Evolutionary conservation across 2,329 filamentous ascomycete genomes (phyloP), one percentile per base, ranked within the genome.

Genomic region (Alternaria atra): DNA sequence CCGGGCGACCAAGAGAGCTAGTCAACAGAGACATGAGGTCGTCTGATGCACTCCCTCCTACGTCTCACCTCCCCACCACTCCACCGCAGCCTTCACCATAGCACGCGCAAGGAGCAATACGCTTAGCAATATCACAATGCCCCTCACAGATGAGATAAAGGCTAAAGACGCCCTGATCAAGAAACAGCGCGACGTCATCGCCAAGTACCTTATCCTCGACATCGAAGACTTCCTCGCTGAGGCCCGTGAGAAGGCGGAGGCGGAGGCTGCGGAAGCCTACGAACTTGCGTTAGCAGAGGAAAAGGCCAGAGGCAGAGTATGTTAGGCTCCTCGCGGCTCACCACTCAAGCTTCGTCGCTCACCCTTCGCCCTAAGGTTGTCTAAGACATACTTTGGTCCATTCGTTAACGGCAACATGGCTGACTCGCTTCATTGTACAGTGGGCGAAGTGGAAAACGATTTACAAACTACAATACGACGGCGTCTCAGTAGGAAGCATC

Each of bases 151-250:
- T 17, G 37, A 47, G 6, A 17, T 42, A 7, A 27, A 27, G n/a
- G 50, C 55, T 42, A 54, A 48, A 34, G 42, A 47, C 20, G 55
- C 40, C 7, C 30, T 54, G 9, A 54, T 54, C 29, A 42, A 30
- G 12, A 55, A 55, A 15, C 56, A 55, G 29, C 51, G 51, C 35
- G 43, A 59, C 43, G 47, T 50, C 13, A 35, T 59, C 27, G 32
- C 52, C 34, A 44, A 48, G n/a, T 59, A 59, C 52, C 56, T 59
- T 8, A 55, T 55, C 43, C 43, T 55, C 29, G 56, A 59, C 30
- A 55, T 59, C 15, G 52, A 59, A 44, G 52, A 55, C 23, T 48
- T 43, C 20, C 51, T 59, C 3, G 51, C 43, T 23, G 43, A 59
- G 27, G 43, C 43, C 4, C 43, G 43, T 2, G 43, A 37, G 5